Evolutionary conservation across 192 early-diverging fungal genomes (phyloP), one percentile per base, ranked within the genome.

Genomic region (Dimargaris cristalligena): DNA sequence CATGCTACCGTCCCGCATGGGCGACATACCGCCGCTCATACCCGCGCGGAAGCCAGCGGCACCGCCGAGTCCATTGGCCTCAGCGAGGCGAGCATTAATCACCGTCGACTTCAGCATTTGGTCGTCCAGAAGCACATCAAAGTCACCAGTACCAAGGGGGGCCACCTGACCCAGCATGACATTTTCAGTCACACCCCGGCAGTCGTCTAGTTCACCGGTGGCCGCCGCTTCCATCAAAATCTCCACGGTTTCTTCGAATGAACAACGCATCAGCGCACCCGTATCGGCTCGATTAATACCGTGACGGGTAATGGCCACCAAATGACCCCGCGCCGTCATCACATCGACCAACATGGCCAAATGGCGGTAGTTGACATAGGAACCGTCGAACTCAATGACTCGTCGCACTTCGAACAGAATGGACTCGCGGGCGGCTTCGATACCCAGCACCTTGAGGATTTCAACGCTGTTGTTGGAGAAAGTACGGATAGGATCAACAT

Each of bases 221-320:
- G 85, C 81, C 4, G 95, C 92, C 3, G 93, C 90, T 34, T 96
- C 92, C 79, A 99, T 86, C 62, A 99, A 79, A 68, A 96, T 85
- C 74, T 99, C 95, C 0, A 99, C 95, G 0, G 95, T 97, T 74
- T 99, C 95, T 74, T 99, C 95, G 58, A 99, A 99, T 11, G 95
- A 92, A 59, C 87, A 88, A 38, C 93, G 81, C 78, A 94, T 91
- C 49, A 99, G 72, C 11, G 89, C 91, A 48, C 91, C 92, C 1
- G 91, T 87, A 63, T 94, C 91, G 20, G 92, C 84, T 41, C 93
- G 80, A 71, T 95, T 99, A 68, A 99, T 99, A 67, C 95, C 95
- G 62, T 97, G 93, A 51, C 95, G 87, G 2, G 93, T 93, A 65
- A 99, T 99, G 28, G 95, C 89, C 81, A 94, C 97, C 63, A 99